Conservation (phyloP, 1,139 yeast species). For the Chernovozyma sophiae-reginae region DNA sequence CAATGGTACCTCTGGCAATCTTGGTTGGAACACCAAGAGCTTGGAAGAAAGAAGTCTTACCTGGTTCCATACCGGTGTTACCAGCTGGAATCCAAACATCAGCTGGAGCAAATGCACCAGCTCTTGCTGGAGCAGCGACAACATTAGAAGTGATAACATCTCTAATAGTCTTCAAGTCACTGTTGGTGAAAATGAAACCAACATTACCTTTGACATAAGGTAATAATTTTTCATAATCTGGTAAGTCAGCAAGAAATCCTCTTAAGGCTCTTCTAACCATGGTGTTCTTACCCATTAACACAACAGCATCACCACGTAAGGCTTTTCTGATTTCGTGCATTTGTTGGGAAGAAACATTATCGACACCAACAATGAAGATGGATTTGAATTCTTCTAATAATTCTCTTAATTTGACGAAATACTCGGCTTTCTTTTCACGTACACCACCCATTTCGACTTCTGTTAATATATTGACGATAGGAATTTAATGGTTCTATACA, state of each 20-base stretch:
- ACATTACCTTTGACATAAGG: constrained; percentile 97
- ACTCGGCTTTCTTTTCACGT: constrained; percentile 95
- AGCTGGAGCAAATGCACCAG: constrained; percentile 98
- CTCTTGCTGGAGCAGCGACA: constrained; percentile 99
- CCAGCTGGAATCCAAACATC: constrained; percentile 98
- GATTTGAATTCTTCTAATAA: constrained; percentile 96
- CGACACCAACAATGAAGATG: constrained; percentile 97
- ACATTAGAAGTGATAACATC: constrained; percentile 83
- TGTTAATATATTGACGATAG: constrained; percentile 62
- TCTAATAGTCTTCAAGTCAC: constrained; percentile 88
- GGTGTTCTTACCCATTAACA: constrained; percentile 99
- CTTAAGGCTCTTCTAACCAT: constrained; percentile 99
- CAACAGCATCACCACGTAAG: constrained; percentile 91
- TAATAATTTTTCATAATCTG: constrained; percentile 92
- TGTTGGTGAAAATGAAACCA: constrained; percentile 99
- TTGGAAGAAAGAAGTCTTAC: constrained; percentile 99
- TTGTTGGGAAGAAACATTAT: constrained; percentile 99
- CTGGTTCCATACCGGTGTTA: constrained; percentile 99
- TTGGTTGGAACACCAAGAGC: constrained; percentile 99
- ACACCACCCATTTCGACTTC: constrained; percentile 99
- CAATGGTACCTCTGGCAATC: constrained; percentile 99
- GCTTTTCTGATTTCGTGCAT: constrained; percentile 99
- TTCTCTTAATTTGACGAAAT: constrained; percentile 93
- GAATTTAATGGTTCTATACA: constrained; percentile 74
- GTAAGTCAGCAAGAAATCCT: constrained; percentile 89